phyloP scores from a whole-genome alignment of 768 basidiomycete genomes.

The Leccinum sublutescens region DNA sequence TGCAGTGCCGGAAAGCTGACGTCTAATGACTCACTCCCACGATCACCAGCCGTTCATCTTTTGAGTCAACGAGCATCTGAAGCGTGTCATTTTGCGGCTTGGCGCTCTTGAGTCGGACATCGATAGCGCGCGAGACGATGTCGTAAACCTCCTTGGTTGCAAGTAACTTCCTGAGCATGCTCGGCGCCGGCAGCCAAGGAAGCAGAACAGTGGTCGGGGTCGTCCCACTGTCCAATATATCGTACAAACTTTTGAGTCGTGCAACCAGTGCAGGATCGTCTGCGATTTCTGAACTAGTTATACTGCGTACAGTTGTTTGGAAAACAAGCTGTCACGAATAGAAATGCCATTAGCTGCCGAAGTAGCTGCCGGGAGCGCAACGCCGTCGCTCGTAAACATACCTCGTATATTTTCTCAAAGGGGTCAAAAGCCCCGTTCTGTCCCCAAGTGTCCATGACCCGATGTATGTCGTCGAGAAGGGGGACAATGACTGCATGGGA shows the following conservation, averaged over 20 bases:
- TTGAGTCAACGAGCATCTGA: slow-evolving; percentile 69
- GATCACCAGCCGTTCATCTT: slow-evolving; percentile 65
- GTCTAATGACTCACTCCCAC: slow-evolving; percentile 53
- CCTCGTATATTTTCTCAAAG: slow-evolving; percentile 69
- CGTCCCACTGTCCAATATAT: slow-evolving; percentile 64
- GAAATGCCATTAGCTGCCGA: not conserved
- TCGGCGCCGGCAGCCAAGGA: slow-evolving; percentile 75
- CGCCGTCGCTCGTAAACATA: slow-evolving; percentile 28
- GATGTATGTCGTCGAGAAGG: slow-evolving; percentile 63
- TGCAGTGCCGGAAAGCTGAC: slow-evolving; percentile 18
- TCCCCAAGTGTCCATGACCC: slow-evolving; percentile 65
- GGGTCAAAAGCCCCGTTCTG: slow-evolving; percentile 64
- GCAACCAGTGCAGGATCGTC: slow-evolving; percentile 60
- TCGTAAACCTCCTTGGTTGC: slow-evolving; percentile 77
- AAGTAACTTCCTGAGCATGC: slow-evolving; percentile 66
- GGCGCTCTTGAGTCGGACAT: slow-evolving; percentile 55
- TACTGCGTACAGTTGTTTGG: slow-evolving; percentile 67
- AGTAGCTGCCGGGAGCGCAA: not conserved
- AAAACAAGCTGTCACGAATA: slow-evolving; percentile 53
- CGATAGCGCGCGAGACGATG: slow-evolving; percentile 58
- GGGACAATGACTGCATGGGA: slow-evolving; percentile 55
- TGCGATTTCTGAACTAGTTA: slow-evolving; percentile 68
- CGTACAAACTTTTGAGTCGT: slow-evolving; percentile 64
- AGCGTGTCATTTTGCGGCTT: slow-evolving; percentile 62
- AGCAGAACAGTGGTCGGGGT: slow-evolving; percentile 71